Base-by-base conservation (phyloP, 345 rosid genomes). In the Salix caprea region DNA sequence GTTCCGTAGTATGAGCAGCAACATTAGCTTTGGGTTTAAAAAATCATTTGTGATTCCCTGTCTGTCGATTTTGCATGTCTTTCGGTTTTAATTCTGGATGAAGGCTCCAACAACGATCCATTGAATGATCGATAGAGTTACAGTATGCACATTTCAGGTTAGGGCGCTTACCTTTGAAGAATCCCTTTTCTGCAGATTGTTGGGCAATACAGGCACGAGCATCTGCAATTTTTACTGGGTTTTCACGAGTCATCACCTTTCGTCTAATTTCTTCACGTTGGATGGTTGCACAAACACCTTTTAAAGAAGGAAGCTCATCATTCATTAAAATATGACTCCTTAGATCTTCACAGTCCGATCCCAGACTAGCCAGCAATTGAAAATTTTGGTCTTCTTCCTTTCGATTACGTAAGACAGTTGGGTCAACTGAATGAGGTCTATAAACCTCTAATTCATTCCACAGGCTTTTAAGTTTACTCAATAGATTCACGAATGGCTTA, bases 401-500 rank as follows among this genome's bases (percentile, higher is more conserved):
- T 46, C 2, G 6, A 0, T 46, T 46, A 1, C 3, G 2, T 0
- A 70, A 28, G 6, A 48, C 9, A 10, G 4, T 13, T 13, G 6
- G 23, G 26, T 48, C 60, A 4, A 48, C 0, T 1, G 39, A 7
- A 0, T 70, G 60, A 5, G 39, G 73, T 24, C 37, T 11, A 8
- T 70, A 70, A 6, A 70, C 24, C 13, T 70, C 73, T 23, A 46
- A 48, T 26, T 70, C 61, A 48, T 48, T 70, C 61, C 61, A 70
- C n/a, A 44, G 26, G 2, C 44, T 28, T 28, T 70, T 70, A 0
- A 44, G 26, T 2, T 1, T 14, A 13, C 60, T 10, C 0, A 46
- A 6, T 6, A 44, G 1, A 24, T 4, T 26, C 0, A 70, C 24
- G 15, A 44, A 44, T 0, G 13, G 21, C 9, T 48, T 24, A 0